Evolutionary conservation across 345 rosid species (phyloP).

Genomic region (Eucalyptus marginata): DNA sequence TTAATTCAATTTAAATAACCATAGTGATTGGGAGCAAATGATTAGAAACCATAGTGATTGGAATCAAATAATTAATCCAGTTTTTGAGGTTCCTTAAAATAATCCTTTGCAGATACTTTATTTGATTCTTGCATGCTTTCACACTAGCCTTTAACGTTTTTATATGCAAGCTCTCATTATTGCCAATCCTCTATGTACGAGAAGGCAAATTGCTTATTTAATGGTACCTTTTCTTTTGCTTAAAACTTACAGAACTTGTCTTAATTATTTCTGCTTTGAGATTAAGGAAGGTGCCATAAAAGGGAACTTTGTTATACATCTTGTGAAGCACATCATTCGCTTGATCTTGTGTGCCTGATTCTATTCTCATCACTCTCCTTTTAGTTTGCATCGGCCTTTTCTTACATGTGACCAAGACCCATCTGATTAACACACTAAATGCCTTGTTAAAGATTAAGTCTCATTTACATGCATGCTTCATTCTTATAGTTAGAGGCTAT

Average conservation of each 20-base stretch:
- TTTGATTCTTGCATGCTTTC: conserved; percentile 2
- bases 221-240: background rate
- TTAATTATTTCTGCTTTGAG: background rate
- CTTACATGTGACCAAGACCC: background rate
- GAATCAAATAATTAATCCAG: background rate
- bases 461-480: background rate
- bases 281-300: background rate
- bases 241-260: background rate
- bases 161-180: background rate
- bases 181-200: background rate
- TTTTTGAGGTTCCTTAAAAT: conserved; percentile 16
- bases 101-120: background rate
- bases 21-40: background rate
- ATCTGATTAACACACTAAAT: background rate
- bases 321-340: background rate
- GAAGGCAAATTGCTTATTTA: background rate
- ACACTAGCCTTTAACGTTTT: background rate
- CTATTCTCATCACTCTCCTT: background rate
- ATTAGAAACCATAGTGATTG: background rate
- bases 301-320: background rate
- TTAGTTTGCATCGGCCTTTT: background rate
- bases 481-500: background rate
- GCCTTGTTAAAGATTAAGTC: background rate
- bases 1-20: background rate
- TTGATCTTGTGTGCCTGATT: background rate